Evolutionary conservation across 768 basidiomycete species (phyloP).

Genomic region (Krasilnikovozyma curviuscula): DNA sequence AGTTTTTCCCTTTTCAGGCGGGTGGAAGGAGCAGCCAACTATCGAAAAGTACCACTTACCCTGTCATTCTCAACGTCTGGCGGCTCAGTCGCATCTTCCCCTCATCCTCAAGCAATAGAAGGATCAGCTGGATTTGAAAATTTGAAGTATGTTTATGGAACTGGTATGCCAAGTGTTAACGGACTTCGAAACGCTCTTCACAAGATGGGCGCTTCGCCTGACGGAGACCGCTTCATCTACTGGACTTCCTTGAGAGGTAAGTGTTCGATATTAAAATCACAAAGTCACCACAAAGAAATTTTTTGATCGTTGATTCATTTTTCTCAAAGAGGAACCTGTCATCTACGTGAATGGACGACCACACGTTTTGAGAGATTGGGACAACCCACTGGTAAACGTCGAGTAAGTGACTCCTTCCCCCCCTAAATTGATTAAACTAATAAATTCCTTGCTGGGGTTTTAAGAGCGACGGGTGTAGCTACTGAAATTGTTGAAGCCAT

Average conservation of each 20-base stretch:
- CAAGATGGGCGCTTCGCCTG: conserved; percentile 59
- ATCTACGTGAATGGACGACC: conserved; percentile 70
- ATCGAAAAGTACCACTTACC: conserved; percentile 57
- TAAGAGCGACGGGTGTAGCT: conserved; percentile 78
- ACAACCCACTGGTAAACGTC: conserved; percentile 80
- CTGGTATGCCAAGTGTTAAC: conserved; percentile 82
- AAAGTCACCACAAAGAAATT: background rate
- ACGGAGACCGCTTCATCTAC: conserved; percentile 53
- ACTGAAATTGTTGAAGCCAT: conserved; percentile 77
- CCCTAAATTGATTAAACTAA: background rate
- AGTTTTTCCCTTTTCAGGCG: conserved; percentile 29
- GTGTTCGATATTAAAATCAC: conserved; percentile 12
- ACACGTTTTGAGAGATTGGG: conserved; percentile 72
- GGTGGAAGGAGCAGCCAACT: conserved; percentile 87
- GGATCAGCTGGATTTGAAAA: conserved; percentile 26
- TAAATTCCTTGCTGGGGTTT: background rate
- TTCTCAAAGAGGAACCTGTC: conserved; percentile 57
- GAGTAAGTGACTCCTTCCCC: conserved; percentile 39
- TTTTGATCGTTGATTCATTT: background rate
- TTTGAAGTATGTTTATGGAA: conserved; percentile 30
- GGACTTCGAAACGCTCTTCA: conserved; percentile 54
- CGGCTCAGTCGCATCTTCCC: background rate
- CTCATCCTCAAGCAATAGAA: background rate
- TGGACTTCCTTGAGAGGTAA: conserved; percentile 90
- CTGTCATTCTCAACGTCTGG: conserved; percentile 3